A percentile compares a stretch with the other conserved stretches of the same genome.
These are phyloP conservation scores for Aspergillus steynii DNA, from an alignment of 495 filamentous ascomycete species.

Conservation along the genomic window DNA sequence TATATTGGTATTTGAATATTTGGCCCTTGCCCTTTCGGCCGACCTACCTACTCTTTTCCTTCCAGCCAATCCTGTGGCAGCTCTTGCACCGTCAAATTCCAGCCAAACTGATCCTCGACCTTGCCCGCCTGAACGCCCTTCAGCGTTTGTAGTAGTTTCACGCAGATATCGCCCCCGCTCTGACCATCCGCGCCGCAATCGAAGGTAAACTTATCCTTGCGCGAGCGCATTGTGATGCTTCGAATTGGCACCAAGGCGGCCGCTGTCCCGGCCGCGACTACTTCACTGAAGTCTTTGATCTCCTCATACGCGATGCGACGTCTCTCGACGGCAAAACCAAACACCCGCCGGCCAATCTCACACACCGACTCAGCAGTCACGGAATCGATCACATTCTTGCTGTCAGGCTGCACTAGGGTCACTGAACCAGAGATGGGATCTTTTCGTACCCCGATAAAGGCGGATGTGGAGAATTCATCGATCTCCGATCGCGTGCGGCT, in stretches of 20 bases:
- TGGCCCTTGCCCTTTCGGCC: no score
- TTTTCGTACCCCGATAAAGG: constrained; percentile 74
- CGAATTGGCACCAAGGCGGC: constrained; percentile 89
- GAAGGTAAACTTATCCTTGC: constrained; percentile 66
- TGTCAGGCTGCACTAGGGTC: constrained; percentile 77
- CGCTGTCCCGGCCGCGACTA: constrained; percentile 90
- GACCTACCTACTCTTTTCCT: no score
- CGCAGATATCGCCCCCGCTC: constrained; percentile 68
- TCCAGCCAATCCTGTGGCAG: constrained; percentile 34
- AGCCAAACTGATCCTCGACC: constrained; percentile 72
- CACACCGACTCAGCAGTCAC: constrained; percentile 73
- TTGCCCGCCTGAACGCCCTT: constrained; percentile 85
- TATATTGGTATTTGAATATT: no score
- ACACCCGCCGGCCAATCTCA: constrained; percentile 62
- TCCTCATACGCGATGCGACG: constrained; percentile 77
- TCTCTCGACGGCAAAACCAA: constrained; percentile 67
- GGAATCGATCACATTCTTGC: constrained; percentile 77
- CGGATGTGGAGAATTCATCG: constrained; percentile 88
- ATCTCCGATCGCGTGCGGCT: constrained; percentile 75
- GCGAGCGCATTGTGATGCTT: constrained; percentile 73
- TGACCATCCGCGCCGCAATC: constrained; percentile 61
- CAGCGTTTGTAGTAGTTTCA: constrained; percentile 69
- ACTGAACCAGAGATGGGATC: constrained; percentile 52
- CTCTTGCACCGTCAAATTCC: constrained; percentile 50
- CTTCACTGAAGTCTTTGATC: constrained; percentile 72